Percentiles rank a stretch among this genome's conserved stretches.
These are phyloP conservation scores for Sutorius eximius DNA, from an alignment of 1,284 basidiomycete genomes.

Conservation along the genomic window DNA sequence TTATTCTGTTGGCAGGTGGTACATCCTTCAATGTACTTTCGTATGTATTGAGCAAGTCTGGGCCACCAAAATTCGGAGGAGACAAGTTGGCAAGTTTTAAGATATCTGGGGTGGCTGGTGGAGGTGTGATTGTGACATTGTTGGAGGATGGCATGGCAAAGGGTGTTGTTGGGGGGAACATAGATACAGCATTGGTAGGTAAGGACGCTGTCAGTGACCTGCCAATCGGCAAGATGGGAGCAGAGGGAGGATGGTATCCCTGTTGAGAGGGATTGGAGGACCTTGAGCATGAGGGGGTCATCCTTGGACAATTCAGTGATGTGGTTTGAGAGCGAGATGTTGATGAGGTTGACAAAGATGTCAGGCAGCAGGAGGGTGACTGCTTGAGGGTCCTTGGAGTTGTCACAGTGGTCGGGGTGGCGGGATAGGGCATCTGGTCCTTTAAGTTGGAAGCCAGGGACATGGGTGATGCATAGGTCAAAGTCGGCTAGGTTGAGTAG, in stretches of 20 bases:
- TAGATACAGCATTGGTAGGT: background rate
- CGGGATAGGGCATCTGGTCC: background rate
- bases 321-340: background rate
- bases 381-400: too few species aligned
- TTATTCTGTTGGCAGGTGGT: background rate
- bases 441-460: background rate
- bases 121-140: background rate
- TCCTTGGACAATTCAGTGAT: too few species aligned
- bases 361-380: too few species aligned
- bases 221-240: background rate
- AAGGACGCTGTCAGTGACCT: fast-evolving
- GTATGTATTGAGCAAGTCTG: background rate
- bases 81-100: background rate
- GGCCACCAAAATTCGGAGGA: background rate
- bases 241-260: fast-evolving
- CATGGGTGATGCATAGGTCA: background rate
- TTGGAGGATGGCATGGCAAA: too few species aligned
- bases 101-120: background rate
- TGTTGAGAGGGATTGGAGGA: background rate
- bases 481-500: background rate
- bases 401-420: too few species aligned
- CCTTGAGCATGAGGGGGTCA: too few species aligned
- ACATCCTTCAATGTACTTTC: background rate
- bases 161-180: background rate
- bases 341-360: too few species aligned